Base-by-base conservation (phyloP, 768 basidiomycete species). In the Amylocystis lapponica region DNA sequence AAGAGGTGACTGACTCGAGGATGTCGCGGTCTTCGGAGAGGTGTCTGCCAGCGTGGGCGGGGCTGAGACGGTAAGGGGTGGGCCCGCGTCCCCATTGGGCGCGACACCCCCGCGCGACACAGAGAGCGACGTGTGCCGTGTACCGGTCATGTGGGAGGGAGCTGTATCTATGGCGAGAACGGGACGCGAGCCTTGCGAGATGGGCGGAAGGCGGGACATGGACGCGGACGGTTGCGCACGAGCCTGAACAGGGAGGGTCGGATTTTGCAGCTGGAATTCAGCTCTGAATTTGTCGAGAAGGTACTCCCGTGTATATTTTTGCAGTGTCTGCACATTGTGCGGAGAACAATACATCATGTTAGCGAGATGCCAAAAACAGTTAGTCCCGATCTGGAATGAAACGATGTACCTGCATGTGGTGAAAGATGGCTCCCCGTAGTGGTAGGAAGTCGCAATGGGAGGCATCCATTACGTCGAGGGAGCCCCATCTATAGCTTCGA, bases 301-400 rank as follows among this genome's bases (percentile, higher is more conserved):
- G 67, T 89, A 88, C 54, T 86, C 83, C 55, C 78, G 75, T 29
- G 87, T 90, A 64, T 89, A 89, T 59, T 84, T 83, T 69, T 86
- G 85, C 55, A 94, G 71, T 40, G 83, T 86, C 88, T 92, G 60
- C 41, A 21, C 11, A 30, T 20, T 12, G 35, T 27, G 29, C 14
- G 13, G 45, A 27, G 13, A 27, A 43, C 14, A 40, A 22, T 39
- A 39, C 32, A 44, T 33, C 5, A 21, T 16, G 34, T 41, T 26
- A 43, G 39, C 29, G 37, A 19, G 43, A 23, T 26, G 27, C 41
- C 27, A 27, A 41, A 32, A 37, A 35, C 43, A 47, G 32, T 51
- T 42, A 40, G n/a, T n/a, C 39, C 27, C 30, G 6, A 29, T 29
- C 9, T 6, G 11, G 26, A 35, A 50, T 44, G 25, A 46, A 42